These are phyloP conservation scores for Umbelopsis sp. DNA, from an alignment of 192 early-diverging fungal species.

Conservation along the genomic window DNA sequence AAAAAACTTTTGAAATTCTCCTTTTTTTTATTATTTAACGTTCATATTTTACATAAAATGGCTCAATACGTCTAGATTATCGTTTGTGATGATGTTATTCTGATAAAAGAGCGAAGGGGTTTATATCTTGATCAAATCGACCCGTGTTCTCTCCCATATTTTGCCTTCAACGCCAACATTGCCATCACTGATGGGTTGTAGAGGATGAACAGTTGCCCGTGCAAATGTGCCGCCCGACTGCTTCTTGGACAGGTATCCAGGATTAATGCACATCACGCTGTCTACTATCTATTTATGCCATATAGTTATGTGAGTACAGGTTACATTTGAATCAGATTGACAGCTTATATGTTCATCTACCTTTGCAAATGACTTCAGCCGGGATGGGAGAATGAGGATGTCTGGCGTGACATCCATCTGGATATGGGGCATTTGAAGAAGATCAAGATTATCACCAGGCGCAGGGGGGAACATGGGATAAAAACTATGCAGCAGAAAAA, in stretches of 20 bases:
- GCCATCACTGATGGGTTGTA: slow-evolving; percentile 20
- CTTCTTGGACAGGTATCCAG: slow-evolving; percentile 72
- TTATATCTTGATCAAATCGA: slow-evolving; percentile 27
- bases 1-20: slow-evolving; percentile 38
- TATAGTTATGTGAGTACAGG: background rate
- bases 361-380: slow-evolving; percentile 73
- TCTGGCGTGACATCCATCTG: slow-evolving; percentile 73
- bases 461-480: slow-evolving; percentile 80
- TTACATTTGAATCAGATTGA: no score
- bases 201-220: slow-evolving; percentile 69
- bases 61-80: no score
- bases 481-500: slow-evolving; percentile 45
- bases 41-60: slow-evolving; percentile 1
- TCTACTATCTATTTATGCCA: slow-evolving; percentile 52
- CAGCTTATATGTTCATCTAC: slow-evolving; percentile 21
- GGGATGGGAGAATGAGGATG: slow-evolving; percentile 76
- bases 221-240: slow-evolving; percentile 84
- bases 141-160: slow-evolving; percentile 22
- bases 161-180: slow-evolving; percentile 17
- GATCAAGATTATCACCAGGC: slow-evolving; percentile 34
- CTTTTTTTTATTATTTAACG: slow-evolving; percentile 16
- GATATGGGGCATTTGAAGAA: slow-evolving; percentile 27
- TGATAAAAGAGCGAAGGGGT: background rate
- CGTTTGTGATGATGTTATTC: no score
- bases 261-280: slow-evolving; percentile 82